Evolutionary conservation across 2,329 filamentous ascomycete genomes (phyloP).

Genomic region (Nigrospora oryzae): DNA sequence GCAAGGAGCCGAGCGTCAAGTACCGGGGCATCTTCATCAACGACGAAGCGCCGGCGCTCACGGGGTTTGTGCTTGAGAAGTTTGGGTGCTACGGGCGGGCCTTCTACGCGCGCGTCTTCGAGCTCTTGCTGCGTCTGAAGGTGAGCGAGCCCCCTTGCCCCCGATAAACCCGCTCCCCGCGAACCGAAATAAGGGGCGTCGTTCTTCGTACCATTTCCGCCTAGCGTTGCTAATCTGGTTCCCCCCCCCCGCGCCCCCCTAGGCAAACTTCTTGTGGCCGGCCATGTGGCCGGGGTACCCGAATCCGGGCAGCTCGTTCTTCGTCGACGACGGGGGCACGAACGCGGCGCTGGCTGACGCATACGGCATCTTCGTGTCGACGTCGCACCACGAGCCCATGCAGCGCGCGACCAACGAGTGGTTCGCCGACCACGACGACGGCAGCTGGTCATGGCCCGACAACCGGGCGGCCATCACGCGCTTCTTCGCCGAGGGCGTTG

Average conservation of each 20-base stretch:
- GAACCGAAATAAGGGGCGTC: too few species aligned
- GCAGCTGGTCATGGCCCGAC: constrained; percentile 51
- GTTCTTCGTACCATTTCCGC: too few species aligned
- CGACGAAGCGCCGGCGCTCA: constrained; percentile 51
- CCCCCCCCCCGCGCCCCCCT: background rate
- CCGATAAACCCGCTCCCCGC: background rate
- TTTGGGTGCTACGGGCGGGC: constrained; percentile 40
- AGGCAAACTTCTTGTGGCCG: constrained; percentile 60
- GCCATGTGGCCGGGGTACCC: constrained; percentile 50
- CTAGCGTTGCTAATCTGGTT: too few species aligned
- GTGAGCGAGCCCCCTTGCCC: background rate
- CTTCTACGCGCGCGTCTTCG: constrained; percentile 56
- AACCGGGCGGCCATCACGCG: constrained; percentile 45
- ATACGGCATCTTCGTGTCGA: constrained; percentile 57
- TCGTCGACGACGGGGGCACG: constrained; percentile 45
- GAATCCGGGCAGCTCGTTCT: constrained; percentile 46
- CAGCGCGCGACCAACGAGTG: constrained; percentile 45
- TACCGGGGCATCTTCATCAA: constrained; percentile 57
- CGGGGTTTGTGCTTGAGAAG: constrained; percentile 24
- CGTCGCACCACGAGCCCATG: constrained; percentile 60
- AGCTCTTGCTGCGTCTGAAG: constrained; percentile 50
- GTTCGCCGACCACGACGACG: constrained; percentile 28
- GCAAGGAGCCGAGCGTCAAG: constrained; percentile 46
- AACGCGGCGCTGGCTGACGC: constrained; percentile 52
- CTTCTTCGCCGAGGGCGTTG: constrained; percentile 49